These are phyloP conservation scores for Saccharum officinarum DNA, from an alignment of 176 grass and related monocot species.

Conservation along the genomic window DNA sequence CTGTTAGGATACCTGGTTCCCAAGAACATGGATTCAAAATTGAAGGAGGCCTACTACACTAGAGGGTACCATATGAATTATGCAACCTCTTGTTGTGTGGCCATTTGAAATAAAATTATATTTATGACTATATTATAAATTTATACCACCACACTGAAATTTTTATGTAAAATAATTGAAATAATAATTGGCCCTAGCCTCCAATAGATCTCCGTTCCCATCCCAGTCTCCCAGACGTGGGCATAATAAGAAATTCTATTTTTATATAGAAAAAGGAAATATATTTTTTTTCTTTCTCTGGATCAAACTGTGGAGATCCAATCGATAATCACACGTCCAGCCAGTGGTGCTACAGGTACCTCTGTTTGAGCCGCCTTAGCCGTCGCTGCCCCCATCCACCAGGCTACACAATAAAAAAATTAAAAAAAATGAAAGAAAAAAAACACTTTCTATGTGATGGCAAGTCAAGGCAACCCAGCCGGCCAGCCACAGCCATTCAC, in stretches of 20 bases:
- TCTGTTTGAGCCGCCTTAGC: too few relatives aligned
- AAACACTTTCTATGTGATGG: too few relatives aligned
- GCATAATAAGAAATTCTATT: background rate
- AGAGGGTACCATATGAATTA: background rate
- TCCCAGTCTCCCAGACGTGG: background rate
- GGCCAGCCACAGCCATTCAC: background rate
- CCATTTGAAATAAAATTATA: background rate
- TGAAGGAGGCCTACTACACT: background rate
- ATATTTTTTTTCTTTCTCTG: too few relatives aligned
- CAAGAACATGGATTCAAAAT: background rate
- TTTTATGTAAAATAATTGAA: too few relatives aligned
- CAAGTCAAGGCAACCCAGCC: too few relatives aligned
- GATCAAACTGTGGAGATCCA: too few relatives aligned
- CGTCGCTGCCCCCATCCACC: too few relatives aligned
- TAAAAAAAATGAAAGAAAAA: too few relatives aligned
- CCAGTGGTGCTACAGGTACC: too few relatives aligned
- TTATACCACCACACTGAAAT: background rate
- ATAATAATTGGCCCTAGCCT: background rate
- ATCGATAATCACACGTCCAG: background rate
- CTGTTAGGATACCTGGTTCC: background rate
- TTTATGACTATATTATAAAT: background rate
- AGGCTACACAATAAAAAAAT: too few relatives aligned
- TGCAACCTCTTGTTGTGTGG: background rate
- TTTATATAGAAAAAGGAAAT: background rate
- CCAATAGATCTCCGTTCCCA: background rate